Base-by-base conservation (phyloP, 2,329 filamentous ascomycete genomes). In the Daldinia eschscholtzii region DNA sequence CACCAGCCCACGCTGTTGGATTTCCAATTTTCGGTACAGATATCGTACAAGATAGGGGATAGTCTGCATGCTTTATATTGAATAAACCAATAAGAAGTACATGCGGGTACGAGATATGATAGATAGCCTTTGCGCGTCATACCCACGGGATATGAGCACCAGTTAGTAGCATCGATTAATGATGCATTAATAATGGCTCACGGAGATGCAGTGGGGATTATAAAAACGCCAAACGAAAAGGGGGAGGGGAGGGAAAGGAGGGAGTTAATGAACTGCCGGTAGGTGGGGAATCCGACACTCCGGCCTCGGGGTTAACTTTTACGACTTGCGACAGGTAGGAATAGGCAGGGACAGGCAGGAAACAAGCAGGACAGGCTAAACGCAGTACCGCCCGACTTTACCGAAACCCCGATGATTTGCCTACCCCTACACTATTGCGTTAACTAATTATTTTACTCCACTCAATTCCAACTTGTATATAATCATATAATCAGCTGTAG, bases 241-340 rank as follows among this genome's bases (percentile, higher is more conserved):
- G 59, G 48, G 30, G 13, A 13, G 35, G 35, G 33, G 33, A 35
- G 56, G 23, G 39, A n/a, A n/a, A n/a, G 61, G 39, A 46, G 50
- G 65, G 37, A 35, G 52, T 52, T 52, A 33, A 66, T 57, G 65
- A 71, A 71, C 68, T 71, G 68, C 68, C 68, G 68, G 60, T 64
- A 52, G 58, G 67, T 70, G 70, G 70, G 67, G 67, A 70, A 59
- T 60, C 70, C 61, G 61, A 63, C 15, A 35, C 67, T 70, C 70
- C 70, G 70, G 65, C 61, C 59, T 72, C 70, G 70, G 70, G 64
- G 67, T 57, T 58, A 52, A 42, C 39, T 37, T 55, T 63, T 41
- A 57, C 18, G 62, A 68, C 20, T 4, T 35, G 18, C 57, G 64
- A 72, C 60, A 68, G 67, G 70, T 67, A 41, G 12, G 37, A 41